Conservation (phyloP, 352 stramenopile genomes). For the Salisapilia sapeloensis region DNA sequence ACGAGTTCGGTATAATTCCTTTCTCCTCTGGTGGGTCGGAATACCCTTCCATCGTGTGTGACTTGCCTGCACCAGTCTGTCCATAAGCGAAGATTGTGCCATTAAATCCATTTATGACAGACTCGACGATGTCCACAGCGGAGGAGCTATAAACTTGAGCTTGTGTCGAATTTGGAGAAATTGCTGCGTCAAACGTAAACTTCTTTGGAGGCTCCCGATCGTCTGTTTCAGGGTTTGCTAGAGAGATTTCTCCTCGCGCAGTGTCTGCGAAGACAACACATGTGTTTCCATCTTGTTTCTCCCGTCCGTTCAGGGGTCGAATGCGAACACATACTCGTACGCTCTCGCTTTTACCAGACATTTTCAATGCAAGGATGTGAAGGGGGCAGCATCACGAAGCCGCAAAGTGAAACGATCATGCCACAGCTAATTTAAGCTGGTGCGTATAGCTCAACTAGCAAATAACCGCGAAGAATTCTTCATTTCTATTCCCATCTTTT, state of each 20-base stretch:
- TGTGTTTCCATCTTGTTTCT: slow-evolving; percentile 79
- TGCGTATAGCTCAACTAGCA: too few relatives aligned
- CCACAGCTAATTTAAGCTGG: too few relatives aligned
- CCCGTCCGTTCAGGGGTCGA: slow-evolving; percentile 83
- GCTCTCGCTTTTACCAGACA: slow-evolving; percentile 44
- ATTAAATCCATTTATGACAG: slow-evolving; percentile 91
- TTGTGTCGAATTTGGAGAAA: slow-evolving; percentile 67
- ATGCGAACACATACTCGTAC: slow-evolving; percentile 89
- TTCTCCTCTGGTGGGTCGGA: slow-evolving; percentile 72
- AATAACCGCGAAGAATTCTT: too few relatives aligned
- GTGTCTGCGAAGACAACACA: slow-evolving; percentile 70
- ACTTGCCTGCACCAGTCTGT: slow-evolving; percentile 76
- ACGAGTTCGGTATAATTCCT: slow-evolving; percentile 93
- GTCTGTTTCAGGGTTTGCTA: slow-evolving; percentile 69
- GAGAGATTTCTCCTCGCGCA: slow-evolving; percentile 64
- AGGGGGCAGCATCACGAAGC: too few relatives aligned
- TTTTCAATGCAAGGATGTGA: too few relatives aligned
- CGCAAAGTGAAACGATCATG: too few relatives aligned
- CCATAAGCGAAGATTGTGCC: slow-evolving; percentile 94
- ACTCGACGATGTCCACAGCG: slow-evolving; percentile 84
- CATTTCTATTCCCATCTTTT: too few relatives aligned
- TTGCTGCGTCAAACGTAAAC: slow-evolving; percentile 93
- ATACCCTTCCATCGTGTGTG: slow-evolving; percentile 85
- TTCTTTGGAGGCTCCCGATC: slow-evolving; percentile 74
- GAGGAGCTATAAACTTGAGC: slow-evolving; percentile 84